phyloP scores from a whole-genome alignment of 306 rosid species.

The Prunus kanzakura region DNA sequence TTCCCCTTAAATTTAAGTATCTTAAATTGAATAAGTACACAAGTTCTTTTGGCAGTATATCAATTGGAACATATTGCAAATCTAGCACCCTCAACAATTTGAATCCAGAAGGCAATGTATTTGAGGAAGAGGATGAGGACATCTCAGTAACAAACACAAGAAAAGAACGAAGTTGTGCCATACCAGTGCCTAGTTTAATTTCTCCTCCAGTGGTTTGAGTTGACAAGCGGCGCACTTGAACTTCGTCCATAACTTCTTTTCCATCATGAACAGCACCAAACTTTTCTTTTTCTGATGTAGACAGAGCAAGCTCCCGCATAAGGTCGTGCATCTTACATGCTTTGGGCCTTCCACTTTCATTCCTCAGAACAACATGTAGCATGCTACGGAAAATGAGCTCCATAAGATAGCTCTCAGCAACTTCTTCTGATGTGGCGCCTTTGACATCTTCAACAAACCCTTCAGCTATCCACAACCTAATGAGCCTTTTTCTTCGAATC shows the following conservation, averaged over 20 bases:
- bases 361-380: background rate
- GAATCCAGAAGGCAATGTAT: background rate
- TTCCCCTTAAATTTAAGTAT: conserved; percentile 13
- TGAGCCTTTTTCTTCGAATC: background rate
- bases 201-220: conserved; percentile 1
- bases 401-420: conserved; percentile 16
- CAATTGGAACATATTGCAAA: conserved; percentile 9
- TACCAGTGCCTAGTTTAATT: background rate
- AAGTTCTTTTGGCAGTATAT: background rate
- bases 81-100: conserved; percentile 19
- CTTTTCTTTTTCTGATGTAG: conserved; percentile 8
- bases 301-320: conserved; percentile 20
- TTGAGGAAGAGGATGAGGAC: background rate
- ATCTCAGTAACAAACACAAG: background rate
- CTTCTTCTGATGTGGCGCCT: conserved; percentile 1
- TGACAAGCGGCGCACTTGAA: background rate
- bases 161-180: conserved; percentile 17
- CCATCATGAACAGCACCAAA: background rate
- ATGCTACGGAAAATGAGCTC: conserved; percentile 19
- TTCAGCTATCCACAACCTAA: conserved; percentile 20
- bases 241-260: background rate
- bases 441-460: conserved; percentile 4
- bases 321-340: conserved; percentile 28
- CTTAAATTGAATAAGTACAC: conserved; percentile 16
- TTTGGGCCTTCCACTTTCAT: background rate